Percentiles rank a stretch among this genome's conserved stretches.
phyloP scores from a whole-genome alignment of 163 green algal genomes.

The Prototheca wickerhamii region DNA sequence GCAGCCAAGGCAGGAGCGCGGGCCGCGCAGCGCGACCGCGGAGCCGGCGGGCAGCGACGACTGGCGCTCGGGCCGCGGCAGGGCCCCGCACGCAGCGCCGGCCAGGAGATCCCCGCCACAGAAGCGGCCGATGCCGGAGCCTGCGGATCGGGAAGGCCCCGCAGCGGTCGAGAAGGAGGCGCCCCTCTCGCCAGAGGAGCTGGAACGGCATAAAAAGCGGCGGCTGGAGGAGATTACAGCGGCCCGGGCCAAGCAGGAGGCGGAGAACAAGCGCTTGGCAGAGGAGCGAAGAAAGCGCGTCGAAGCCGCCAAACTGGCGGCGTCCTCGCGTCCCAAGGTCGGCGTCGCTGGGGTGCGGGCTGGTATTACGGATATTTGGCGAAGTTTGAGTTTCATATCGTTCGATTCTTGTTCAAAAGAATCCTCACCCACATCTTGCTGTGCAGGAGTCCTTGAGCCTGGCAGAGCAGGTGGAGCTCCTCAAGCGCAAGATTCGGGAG shows the following conservation, averaged over 20 bases:
- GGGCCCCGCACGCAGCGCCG: too few relatives aligned
- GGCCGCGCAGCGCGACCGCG: neutral
- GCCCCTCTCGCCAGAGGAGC: neutral
- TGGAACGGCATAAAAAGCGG: neutral
- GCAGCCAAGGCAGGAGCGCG: too few relatives aligned
- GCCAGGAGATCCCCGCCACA: too few relatives aligned
- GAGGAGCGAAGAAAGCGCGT: neutral
- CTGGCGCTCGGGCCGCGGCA: too few relatives aligned
- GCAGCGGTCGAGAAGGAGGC: neutral
- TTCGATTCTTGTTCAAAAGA: neutral
- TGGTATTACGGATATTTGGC: neutral
- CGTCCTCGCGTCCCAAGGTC: neutral
- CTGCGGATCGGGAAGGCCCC: neutral
- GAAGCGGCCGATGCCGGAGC: neutral
- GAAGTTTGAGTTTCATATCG: too few relatives aligned
- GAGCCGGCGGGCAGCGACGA: neutral
- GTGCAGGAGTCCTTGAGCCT: neutral
- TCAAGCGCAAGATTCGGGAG: neutral
- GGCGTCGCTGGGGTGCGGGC: neutral
- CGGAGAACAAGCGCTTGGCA: neutral
- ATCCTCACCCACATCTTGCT: neutral
- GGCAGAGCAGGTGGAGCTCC: neutral
- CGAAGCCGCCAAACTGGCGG: too few relatives aligned
- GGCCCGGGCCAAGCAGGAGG: neutral
- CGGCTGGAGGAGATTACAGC: neutral